phyloP scores from a whole-genome alignment of 345 rosid genomes.

The Salix viminalis region DNA sequence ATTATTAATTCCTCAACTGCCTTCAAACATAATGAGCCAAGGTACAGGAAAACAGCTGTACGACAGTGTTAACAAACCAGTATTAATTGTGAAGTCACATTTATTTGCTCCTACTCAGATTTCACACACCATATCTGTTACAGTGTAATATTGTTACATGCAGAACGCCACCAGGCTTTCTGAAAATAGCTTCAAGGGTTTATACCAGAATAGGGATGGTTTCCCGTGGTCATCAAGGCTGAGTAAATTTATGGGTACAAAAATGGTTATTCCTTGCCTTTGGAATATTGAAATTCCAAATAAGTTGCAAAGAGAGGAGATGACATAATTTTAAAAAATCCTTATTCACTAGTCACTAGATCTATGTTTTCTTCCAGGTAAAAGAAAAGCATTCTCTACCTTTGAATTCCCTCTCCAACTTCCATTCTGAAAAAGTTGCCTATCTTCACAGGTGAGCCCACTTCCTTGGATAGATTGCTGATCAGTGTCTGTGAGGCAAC shows the following conservation, averaged over 20 bases:
- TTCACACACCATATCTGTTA: not conserved
- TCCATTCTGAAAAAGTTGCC: conserved; percentile 80
- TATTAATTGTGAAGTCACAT: not conserved
- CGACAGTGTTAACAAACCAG: no score
- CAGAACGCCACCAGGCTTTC: not conserved
- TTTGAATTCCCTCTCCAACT: conserved; percentile 94
- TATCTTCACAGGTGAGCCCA: conserved; percentile 75
- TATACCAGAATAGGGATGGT: not conserved
- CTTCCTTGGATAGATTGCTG: conserved; percentile 65
- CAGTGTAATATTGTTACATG: no score
- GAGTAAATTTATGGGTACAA: no score
- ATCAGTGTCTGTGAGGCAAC: conserved; percentile 48
- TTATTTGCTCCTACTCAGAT: not conserved
- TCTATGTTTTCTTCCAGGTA: not conserved
- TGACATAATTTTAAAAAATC: not conserved
- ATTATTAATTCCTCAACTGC: not conserved
- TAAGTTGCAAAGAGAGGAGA: conserved; percentile 1
- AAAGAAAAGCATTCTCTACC: conserved; percentile 37
- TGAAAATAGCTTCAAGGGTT: not conserved
- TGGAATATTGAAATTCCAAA: not conserved
- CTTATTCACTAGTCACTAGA: not conserved
- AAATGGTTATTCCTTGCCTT: not conserved
- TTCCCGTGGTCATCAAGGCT: not conserved
- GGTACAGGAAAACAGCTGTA: not conserved
- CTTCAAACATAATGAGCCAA: not conserved